Percentiles rank a stretch among this genome's conserved stretches.
Evolutionary conservation across 2,329 filamentous ascomycete genomes (phyloP).

Genomic region (Pseudopithomyces maydicus): DNA sequence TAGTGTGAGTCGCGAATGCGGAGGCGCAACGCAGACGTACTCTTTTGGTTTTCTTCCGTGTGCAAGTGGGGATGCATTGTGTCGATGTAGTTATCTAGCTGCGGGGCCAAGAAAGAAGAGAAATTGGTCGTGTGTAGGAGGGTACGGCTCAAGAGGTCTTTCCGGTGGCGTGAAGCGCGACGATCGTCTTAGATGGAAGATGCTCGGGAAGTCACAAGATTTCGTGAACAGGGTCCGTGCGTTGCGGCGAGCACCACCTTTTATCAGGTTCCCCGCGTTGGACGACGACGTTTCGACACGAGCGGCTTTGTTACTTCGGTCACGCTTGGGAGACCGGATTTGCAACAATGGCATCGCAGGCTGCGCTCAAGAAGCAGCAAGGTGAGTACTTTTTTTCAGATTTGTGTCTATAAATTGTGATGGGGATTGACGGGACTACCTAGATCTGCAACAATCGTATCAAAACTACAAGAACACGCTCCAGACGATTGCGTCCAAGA

Average conservation of each 20-base stretch:
- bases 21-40: conserved; percentile 57
- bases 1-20: conserved; percentile 5
- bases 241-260: conserved; percentile 15
- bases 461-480: conserved; percentile 76
- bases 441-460: conserved; percentile 82
- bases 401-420: neutral
- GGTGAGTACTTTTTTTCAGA: conserved; percentile 51
- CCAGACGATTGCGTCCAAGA: conserved; percentile 93
- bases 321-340: too few relatives aligned
- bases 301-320: too few relatives aligned
- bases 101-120: neutral
- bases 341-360: conserved; percentile 55
- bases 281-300: too few relatives aligned
- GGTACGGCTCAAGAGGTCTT: too few relatives aligned
- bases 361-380: conserved; percentile 74
- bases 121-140: conserved; percentile 14
- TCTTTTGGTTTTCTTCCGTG: conserved; percentile 80
- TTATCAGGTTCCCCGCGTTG: conserved; percentile 7
- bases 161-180: neutral
- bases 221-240: conserved; percentile 33
- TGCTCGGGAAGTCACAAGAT: conserved; percentile 26
- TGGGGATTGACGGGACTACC: too few relatives aligned
- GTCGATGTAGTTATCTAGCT: conserved; percentile 12
- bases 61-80: conserved; percentile 97
- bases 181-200: neutral